Evolutionary conservation across 192 early-diverging fungal genomes (phyloP), one percentile per base, ranked within the genome.

Genomic region (Coemansia asiatica): DNA sequence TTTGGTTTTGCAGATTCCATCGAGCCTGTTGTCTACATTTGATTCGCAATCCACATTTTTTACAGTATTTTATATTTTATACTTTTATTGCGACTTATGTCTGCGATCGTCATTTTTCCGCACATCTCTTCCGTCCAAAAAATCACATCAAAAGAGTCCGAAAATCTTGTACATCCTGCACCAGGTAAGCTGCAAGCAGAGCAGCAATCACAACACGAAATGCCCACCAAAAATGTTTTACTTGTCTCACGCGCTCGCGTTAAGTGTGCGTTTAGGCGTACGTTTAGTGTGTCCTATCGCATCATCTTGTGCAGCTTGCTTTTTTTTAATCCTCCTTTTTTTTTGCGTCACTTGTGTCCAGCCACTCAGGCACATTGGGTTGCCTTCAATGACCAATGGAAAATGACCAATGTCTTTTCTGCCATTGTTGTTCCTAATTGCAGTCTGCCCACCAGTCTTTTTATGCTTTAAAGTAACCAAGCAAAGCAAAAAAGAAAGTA

Each of bases 131-230:
- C 51, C 51, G 51, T 27, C 27, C 25, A 19, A 28, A 54, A 54
- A 54, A 28, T n/a, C n/a, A n/a, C 51, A 54, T 22, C 23, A 28
- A 27, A 27, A 54, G 51, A 54, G 51, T 10, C 4, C 13, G 18
- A 23, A 54, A 54, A 28, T 54, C 51, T 48, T 54, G 51, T 61
- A 38, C 36, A 49, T 47, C 50, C 57, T 27, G n/a, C 38, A 23
- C 21, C 35, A 28, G 56, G 60, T 18, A 38, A 29, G 22, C 61
- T 35, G 61, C 62, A 68, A 49, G 69, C 47, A 50, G n/a, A n/a
- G 63, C 56, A 56, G 40, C 36, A 64, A 72, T 58, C 53, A 64
- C 56, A 69, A 71, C 75, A 71, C 75, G 69, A 76, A 76, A 71
- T 27, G 58, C 36, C 69, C 75, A 55, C 75, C 69, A 76, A 76